Percentiles rank a stretch among this genome's conserved stretches.
Evolutionary conservation across 192 early-diverging fungal species (phyloP).

Genomic region (Powellomyces hirtus): DNA sequence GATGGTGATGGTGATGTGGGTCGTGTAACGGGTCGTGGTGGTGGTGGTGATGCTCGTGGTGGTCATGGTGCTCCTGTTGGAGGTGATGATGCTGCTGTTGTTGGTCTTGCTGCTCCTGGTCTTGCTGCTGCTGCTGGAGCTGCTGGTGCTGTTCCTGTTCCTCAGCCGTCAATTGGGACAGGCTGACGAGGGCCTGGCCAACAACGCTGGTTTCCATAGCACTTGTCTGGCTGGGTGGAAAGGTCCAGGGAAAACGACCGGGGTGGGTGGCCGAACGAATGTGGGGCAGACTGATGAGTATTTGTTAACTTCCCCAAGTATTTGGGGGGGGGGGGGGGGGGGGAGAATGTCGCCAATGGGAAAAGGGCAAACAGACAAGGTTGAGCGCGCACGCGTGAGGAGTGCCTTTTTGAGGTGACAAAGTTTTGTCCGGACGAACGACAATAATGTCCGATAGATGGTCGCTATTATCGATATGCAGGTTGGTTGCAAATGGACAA

Average conservation of each 20-base stretch:
- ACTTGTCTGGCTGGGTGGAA: too few relatives aligned
- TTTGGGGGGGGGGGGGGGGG: background rate
- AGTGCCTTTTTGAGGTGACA: background rate
- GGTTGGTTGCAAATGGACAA: too few relatives aligned
- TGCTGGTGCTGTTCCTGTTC: background rate
- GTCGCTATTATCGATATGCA: too few relatives aligned
- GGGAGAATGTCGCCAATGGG: background rate
- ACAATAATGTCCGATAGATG: too few relatives aligned
- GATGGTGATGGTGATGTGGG: background rate
- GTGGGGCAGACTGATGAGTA: too few relatives aligned
- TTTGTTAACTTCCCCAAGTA: background rate
- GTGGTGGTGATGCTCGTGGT: background rate
- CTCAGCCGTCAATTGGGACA: slow-evolving; percentile 9
- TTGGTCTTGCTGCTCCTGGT: background rate
- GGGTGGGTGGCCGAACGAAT: too few relatives aligned
- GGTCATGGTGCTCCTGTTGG: background rate
- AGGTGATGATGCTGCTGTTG: background rate
- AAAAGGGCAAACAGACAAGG: background rate
- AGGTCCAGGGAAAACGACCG: too few relatives aligned
- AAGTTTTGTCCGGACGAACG: too few relatives aligned
- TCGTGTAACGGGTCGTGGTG: background rate
- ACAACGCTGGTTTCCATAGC: slow-evolving; percentile 10
- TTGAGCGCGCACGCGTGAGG: background rate
- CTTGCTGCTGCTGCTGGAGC: background rate
- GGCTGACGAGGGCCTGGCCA: slow-evolving; percentile 13